Percentiles rank a stretch among this genome's conserved stretches.
phyloP scores from a whole-genome alignment of 1,139 yeast genomes.

The Yamadazyma friedrichii region DNA sequence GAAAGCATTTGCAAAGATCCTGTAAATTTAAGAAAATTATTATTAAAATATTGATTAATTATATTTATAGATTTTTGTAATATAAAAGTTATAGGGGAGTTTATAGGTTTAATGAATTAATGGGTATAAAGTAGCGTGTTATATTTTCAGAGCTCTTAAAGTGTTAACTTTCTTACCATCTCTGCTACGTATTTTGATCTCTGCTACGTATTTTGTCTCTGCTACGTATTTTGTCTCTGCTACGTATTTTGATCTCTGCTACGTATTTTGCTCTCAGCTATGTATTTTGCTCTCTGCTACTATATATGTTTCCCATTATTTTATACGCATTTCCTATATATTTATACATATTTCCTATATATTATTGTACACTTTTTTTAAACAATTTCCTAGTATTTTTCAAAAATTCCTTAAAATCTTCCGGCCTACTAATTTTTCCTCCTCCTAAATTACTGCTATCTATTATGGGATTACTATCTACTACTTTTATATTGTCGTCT shows the following conservation, averaged over 20 bases:
- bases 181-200: too few relatives aligned
- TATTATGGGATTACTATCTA: slow-evolving; percentile 29
- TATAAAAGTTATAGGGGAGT: too few relatives aligned
- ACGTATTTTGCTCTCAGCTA: too few relatives aligned
- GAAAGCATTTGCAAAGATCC: slow-evolving; percentile 13
- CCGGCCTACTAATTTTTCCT: slow-evolving; percentile 31
- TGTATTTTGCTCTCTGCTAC: too few relatives aligned
- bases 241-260: too few relatives aligned
- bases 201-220: too few relatives aligned
- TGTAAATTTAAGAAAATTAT: slow-evolving; percentile 9
- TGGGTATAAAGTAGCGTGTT: too few relatives aligned
- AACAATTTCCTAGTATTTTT: slow-evolving; percentile 17
- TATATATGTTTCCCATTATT: neutral
- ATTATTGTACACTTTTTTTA: slow-evolving; percentile 6
- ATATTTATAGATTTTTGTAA: too few relatives aligned
- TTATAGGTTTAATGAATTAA: too few relatives aligned
- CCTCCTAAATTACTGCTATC: slow-evolving; percentile 24
- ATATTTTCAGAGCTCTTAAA: too few relatives aligned
- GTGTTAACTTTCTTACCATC: too few relatives aligned
- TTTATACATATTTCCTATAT: neutral
- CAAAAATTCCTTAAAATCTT: slow-evolving; percentile 39
- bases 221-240: too few relatives aligned
- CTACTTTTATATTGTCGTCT: slow-evolving; percentile 30
- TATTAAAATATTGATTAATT: slow-evolving; percentile 6
- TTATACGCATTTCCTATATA: neutral